These are phyloP conservation scores for Diplosphaera chodatii DNA, from an alignment of 139 green algal genomes.

Conservation along the genomic window DNA sequence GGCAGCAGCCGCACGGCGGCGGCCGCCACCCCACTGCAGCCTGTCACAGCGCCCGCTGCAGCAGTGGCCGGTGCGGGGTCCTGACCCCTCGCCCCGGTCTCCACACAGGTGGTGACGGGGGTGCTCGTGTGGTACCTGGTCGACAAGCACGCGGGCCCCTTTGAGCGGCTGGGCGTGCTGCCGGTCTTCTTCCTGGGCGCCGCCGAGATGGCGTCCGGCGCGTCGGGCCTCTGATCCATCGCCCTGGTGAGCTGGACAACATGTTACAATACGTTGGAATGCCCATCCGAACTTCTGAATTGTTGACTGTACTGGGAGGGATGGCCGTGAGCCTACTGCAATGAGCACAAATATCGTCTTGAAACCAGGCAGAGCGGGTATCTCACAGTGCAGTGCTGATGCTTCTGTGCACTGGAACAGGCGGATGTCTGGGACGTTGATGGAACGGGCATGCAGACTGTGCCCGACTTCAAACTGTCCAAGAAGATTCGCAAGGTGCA, in stretches of 20 bases:
- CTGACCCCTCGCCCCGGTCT: too few species aligned
- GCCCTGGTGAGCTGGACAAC: constrained; percentile 10
- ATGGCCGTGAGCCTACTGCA: too few species aligned
- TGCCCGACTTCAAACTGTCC: constrained; percentile 1
- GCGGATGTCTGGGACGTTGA: constrained; percentile 27
- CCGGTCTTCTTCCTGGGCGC: constrained; percentile 21
- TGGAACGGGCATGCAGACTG: constrained; percentile 21
- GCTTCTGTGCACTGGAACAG: background rate
- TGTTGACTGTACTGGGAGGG: too few species aligned
- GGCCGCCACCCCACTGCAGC: too few species aligned
- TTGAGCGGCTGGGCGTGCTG: constrained; percentile 15
- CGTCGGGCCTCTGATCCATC: constrained; percentile 37
- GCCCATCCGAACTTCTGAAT: too few species aligned
- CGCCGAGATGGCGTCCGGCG: constrained; percentile 23
- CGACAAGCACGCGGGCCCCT: constrained; percentile 3
- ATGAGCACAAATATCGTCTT: too few species aligned
- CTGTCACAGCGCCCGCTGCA: too few species aligned
- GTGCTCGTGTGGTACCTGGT: background rate
- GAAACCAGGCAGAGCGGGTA: too few species aligned
- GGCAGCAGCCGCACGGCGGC: too few species aligned
- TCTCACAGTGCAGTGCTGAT: too few species aligned
- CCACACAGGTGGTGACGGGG: background rate
- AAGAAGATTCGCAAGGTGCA: constrained; percentile 11
- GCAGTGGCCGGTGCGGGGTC: too few species aligned
- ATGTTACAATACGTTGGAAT: too few species aligned